phyloP scores from a whole-genome alignment of 805 yeast genomes.

The Wickerhamomyces subpelliculosus region DNA sequence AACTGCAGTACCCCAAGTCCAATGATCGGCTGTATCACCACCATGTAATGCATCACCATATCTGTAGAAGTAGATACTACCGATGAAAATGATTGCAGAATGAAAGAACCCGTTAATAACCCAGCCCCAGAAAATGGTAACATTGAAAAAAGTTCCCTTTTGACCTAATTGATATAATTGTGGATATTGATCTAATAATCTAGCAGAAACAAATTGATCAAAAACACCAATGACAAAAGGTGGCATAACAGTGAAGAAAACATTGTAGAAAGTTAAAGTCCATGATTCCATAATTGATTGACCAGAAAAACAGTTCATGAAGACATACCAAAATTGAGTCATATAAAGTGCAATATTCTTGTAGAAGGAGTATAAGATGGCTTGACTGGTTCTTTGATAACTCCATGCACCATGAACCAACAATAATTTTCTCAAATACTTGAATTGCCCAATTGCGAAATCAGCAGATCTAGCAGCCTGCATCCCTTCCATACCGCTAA shows the following conservation, averaged over 20 bases:
- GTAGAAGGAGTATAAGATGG: conserved; percentile 91
- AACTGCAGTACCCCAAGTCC: conserved; percentile 92
- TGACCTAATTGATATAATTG: conserved; percentile 90
- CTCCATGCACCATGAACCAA: conserved; percentile 98
- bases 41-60: conserved; percentile 57
- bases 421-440: conserved; percentile 71
- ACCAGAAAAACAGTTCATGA: conserved; percentile 87
- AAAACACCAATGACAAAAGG: conserved; percentile 95
- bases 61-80: conserved; percentile 60
- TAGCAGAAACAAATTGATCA: conserved; percentile 91
- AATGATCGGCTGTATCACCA: conserved; percentile 77
- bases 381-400: conserved; percentile 87
- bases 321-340: conserved; percentile 98
- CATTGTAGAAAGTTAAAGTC: conserved; percentile 95
- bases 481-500: conserved; percentile 99
- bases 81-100: conserved; percentile 75
- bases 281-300: conserved; percentile 95
- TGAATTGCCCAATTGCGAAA: conserved; percentile 93
- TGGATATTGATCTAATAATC: conserved; percentile 86
- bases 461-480: conserved; percentile 99
- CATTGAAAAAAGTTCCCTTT: conserved; percentile 80
- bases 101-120: conserved; percentile 92
- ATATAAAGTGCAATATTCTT: conserved; percentile 91
- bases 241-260: conserved; percentile 88
- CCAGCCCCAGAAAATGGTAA: conserved; percentile 95